phyloP scores from a whole-genome alignment of 371 early-diverging fungal species.

The Coemansia sp. region DNA sequence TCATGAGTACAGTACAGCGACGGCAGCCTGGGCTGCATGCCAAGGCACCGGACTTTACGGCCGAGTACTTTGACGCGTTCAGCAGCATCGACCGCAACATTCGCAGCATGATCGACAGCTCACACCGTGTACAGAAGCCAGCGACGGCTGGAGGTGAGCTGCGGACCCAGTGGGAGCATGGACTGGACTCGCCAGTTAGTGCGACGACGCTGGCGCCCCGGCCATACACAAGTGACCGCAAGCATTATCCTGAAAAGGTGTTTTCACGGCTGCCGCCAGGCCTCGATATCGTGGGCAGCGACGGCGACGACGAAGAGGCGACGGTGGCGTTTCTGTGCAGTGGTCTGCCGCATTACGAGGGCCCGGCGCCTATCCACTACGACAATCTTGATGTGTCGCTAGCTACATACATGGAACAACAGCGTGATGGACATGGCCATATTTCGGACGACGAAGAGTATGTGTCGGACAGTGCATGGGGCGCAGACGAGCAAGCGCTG shows the following conservation, averaged over 20 bases:
- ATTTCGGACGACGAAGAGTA: conserved; percentile 12
- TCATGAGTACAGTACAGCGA: neutral
- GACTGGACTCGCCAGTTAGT: neutral
- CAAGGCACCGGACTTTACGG: conserved; percentile 17
- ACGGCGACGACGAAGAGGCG: conserved; percentile 29
- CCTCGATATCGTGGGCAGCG: neutral
- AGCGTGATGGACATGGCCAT: neutral
- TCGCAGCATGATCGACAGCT: conserved; percentile 23
- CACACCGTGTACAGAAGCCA: neutral
- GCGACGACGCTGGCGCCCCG: neutral
- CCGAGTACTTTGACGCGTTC: conserved; percentile 34
- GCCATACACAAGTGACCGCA: neutral
- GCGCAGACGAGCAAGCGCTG: neutral
- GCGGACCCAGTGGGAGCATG: neutral
- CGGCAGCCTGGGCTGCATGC: neutral
- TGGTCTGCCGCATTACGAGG: conserved; percentile 46
- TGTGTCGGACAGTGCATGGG: conserved; percentile 26
- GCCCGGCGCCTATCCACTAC: conserved; percentile 22
- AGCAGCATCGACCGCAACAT: conserved; percentile 34
- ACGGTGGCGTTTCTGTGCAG: conserved; percentile 42
- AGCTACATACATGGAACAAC: neutral
- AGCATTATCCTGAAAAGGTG: neutral
- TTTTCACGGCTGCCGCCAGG: conserved; percentile 6
- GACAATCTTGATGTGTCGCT: conserved; percentile 16
- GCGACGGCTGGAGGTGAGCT: neutral